Conservation (phyloP, 306 rosid genomes). For the Luffa acutangula region DNA sequence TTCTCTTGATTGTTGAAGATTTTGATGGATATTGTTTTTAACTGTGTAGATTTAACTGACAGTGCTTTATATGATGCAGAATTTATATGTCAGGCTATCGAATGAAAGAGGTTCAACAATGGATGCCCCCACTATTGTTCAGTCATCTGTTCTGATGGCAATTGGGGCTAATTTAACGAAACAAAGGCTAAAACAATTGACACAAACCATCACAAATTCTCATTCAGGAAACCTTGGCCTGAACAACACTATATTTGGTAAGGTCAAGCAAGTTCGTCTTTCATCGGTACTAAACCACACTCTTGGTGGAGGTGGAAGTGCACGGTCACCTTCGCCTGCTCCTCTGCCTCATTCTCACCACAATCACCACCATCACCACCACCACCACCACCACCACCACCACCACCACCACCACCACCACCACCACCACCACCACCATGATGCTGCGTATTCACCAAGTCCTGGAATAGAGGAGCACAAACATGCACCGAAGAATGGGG, state of each 20-base stretch:
- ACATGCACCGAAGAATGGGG: slow-evolving; percentile 10
- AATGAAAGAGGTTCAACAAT: slow-evolving; percentile 70
- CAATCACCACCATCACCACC: slow-evolving; percentile 16
- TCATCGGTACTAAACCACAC: slow-evolving; percentile 62
- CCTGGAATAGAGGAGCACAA: slow-evolving; percentile 18
- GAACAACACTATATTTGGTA: slow-evolving; percentile 73
- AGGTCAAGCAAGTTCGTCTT: slow-evolving; percentile 82
- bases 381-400: neutral
- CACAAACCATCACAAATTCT: slow-evolving; percentile 62
- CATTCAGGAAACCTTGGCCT: slow-evolving; percentile 75
- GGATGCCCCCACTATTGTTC: slow-evolving; percentile 55
- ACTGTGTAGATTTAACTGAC: slow-evolving; percentile 19
- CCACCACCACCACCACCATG: slow-evolving; percentile 18
- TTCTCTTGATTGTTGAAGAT: neutral
- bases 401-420: slow-evolving; percentile 31
- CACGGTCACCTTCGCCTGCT: slow-evolving; percentile 54
- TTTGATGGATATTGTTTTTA: neutral
- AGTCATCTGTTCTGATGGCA: slow-evolving; percentile 57
- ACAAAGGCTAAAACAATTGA: slow-evolving; percentile 63
- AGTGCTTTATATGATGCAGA: slow-evolving; percentile 39
- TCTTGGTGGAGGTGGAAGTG: slow-evolving; percentile 38
- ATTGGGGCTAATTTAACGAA: slow-evolving; percentile 50
- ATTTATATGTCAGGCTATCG: slow-evolving; percentile 46
- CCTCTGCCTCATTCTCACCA: slow-evolving; percentile 39
- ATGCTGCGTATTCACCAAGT: slow-evolving; percentile 40